Evolutionary conservation across 2,329 filamentous ascomycete species (phyloP), one percentile per base, ranked within the genome.

Genomic region (Hymenoscyphus repandus): DNA sequence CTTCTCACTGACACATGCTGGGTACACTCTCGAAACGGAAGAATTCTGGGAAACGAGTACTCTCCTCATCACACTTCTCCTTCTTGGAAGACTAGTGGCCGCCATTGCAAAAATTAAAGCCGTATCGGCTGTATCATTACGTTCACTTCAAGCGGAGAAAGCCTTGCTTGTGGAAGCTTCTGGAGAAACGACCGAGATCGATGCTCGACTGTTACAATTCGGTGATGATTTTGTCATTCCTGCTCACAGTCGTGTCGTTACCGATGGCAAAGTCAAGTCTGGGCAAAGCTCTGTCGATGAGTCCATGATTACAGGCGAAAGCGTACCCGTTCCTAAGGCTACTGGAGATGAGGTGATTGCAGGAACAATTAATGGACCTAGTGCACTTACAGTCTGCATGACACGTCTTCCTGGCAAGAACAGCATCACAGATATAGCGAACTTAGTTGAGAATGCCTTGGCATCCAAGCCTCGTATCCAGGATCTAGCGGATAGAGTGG

Each of bases 221-320:
- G 83, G 83, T 0, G 88, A 93, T 60, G 56, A 69, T 0, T 85
- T 92, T 68, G 78, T 75, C 32, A 76, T 89, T 2, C 59, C 69
- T 0, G 82, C 86, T 0, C 78, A 89, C 20, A 68, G 70, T 0
- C 64, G 62, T 1, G 71, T 90, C 4, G 78, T 80, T 0, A 91
- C 88, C 0, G 88, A 93, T 58, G 88, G 88, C 0, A 76, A 72
- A 0, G 76, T 92, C 0, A 54, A 83, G 0, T 68, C 69, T 2
- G 88, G 88, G 0, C 70, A 69, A 0, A 83, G 80, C 0, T 85
- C 88, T 51, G 74, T 90, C 0, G 78, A 92, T 60, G 88, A 92
- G 63, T 88, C 86, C 0, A 87, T 89, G 80, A 67, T 92, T 6
- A 92, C 88, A 0, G 88, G 88, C 0, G 88, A 93, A 62, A 74